Conservation (phyloP, 129 eudicot genomes). For the Oenanthe sinensis region DNA sequence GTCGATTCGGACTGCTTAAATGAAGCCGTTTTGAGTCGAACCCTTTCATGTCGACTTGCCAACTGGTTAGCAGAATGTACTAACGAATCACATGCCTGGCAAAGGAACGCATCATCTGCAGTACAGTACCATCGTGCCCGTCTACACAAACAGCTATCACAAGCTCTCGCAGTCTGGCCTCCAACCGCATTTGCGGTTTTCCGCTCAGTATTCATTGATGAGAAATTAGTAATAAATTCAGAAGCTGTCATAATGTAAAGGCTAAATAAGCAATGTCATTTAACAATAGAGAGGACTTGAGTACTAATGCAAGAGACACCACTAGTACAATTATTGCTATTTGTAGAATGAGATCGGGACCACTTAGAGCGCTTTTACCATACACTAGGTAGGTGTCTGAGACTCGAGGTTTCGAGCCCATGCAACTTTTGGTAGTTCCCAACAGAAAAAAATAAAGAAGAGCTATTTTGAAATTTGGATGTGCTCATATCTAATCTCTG, state of each 20-base stretch:
- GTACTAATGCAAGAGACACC: conserved; percentile 5
- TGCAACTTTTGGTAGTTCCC: conserved; percentile 20
- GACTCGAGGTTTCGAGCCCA: conserved; percentile 16
- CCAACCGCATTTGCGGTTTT: conserved; percentile 63
- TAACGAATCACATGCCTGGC: conserved; percentile 61
- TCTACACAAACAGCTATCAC: conserved; percentile 65
- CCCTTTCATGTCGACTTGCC: conserved; percentile 76
- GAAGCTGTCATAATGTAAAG: not conserved
- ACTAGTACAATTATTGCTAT: conserved; percentile 18
- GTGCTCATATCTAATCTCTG: conserved; percentile 26
- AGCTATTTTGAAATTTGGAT: conserved; percentile 18
- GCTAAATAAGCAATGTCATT: conserved; percentile 9
- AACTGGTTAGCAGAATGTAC: conserved; percentile 84
- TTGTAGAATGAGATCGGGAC: conserved; percentile 14
- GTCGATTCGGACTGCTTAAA: conserved; percentile 17
- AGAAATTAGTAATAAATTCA: conserved; percentile 2
- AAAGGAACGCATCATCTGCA: conserved; percentile 85
- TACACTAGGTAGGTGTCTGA: conserved; percentile 4
- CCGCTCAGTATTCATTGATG: conserved; percentile 23
- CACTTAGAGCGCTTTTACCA: conserved; percentile 8
- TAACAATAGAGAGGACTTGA: conserved; percentile 3
- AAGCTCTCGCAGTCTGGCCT: conserved; percentile 72
- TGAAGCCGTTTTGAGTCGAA: conserved; percentile 41
- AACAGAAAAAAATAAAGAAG: conserved; percentile 14
- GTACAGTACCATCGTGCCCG: conserved; percentile 85